These are phyloP conservation scores for Cydonia oblonga DNA, from an alignment of 331 rosid species.

Conservation along the genomic window DNA sequence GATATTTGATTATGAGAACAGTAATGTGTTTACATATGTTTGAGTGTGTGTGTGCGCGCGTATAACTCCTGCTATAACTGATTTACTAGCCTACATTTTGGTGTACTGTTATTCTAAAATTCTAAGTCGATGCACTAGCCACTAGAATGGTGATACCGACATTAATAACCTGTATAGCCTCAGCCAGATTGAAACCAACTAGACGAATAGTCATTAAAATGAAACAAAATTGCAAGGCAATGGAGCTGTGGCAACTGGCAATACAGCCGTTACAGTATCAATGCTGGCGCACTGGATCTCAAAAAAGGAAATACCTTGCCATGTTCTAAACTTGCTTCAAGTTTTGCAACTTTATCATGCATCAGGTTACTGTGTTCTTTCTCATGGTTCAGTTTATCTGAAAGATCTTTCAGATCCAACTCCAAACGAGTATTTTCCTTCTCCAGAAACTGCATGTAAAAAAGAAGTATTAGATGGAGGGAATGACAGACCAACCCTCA, in stretches of 20 bases:
- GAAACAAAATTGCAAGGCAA: not conserved
- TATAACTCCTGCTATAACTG: not conserved
- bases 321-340: constrained; percentile 33
- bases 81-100: not conserved
- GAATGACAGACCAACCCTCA: not conserved
- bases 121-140: no score
- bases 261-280: not conserved
- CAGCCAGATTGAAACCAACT: not conserved
- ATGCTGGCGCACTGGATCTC: not conserved
- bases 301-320: constrained; percentile 33
- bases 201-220: not conserved
- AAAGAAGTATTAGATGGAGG: not conserved
- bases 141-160: not conserved
- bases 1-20: not conserved
- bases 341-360: constrained; percentile 31
- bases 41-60: not conserved
- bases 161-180: not conserved
- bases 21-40: not conserved
- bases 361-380: constrained; percentile 35
- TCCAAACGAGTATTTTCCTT: constrained; percentile 35
- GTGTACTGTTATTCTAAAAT: not conserved
- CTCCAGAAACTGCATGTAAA: constrained; percentile 33
- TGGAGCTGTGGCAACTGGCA: not conserved
- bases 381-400: constrained; percentile 30
- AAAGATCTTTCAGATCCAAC: constrained; percentile 30